Base-by-base conservation (phyloP, 2,329 filamentous ascomycete species). In the Dendrostoma leiphaemia region DNA sequence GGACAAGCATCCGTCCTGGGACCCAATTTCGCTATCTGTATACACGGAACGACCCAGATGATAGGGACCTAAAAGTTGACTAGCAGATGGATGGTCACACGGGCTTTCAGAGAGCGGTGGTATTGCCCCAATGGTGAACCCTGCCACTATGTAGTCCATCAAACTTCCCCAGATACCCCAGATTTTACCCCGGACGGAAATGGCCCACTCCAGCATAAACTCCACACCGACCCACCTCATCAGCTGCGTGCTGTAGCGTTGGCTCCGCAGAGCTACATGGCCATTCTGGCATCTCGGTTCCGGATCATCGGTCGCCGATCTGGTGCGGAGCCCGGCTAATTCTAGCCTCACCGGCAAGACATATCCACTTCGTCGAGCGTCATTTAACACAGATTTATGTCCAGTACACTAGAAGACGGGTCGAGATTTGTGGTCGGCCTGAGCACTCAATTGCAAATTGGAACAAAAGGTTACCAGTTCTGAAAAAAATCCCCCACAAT, bases 251-350 rank as follows among this genome's bases (percentile, higher is more conserved):
- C n/a, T n/a, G n/a, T n/a, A n/a, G n/a, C n/a, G n/a, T n/a, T n/a
- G n/a, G n/a, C n/a, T n/a, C 28, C 28, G 12, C 28, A 6, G 29
- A 31, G 13, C 29, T 31, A n/a, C 29, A 31, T 7, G 31, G 31
- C 8, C 23, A 26, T 41, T 26, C 38, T 41, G 13, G 38, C 12
- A 26, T 26, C 37, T 24, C 38, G 59, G 2, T 8, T 24, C 23
- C 54, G 53, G 58, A 56, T 34, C 31, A 61, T 50, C 35, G 52
- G 41, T 12, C 44, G 45, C 59, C 59, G 59, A 61, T 48, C 29
- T 17, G 19, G 19, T 28, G 13, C 41, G 19, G n/a, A 29, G 38
- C 17, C 41, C 46, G 51, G 53, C 32, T 41, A 48, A 47, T 12
- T 15, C 13, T 21, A 12, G 8, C 10, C 21, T 23, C 10, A 8